Conservation (phyloP, 441 rosid species). For the Eruca vesicaria region DNA sequence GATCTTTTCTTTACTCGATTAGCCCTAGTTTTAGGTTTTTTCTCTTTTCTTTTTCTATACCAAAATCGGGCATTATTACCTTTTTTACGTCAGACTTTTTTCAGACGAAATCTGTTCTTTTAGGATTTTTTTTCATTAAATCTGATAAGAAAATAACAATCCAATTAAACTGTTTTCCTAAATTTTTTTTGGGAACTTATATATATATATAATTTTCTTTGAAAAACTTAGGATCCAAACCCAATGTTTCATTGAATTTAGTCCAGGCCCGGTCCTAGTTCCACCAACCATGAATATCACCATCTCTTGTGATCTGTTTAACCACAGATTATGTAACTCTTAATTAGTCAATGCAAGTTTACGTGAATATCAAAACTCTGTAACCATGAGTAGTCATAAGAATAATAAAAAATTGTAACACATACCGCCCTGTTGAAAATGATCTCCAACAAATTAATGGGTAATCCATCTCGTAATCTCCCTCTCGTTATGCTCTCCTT, state of each 20-base stretch:
- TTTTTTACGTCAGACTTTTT: background rate
- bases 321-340: too few relatives aligned
- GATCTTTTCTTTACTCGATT: conserved; percentile 14
- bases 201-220: too few relatives aligned
- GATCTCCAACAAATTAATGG: conserved; percentile 91
- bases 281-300: too few relatives aligned
- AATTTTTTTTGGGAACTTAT: too few relatives aligned
- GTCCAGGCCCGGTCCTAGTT: too few relatives aligned
- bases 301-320: too few relatives aligned
- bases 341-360: too few relatives aligned
- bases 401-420: conserved; percentile 72
- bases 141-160: background rate
- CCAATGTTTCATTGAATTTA: too few relatives aligned
- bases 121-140: background rate
- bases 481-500: conserved; percentile 93
- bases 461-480: conserved; percentile 86
- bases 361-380: too few relatives aligned
- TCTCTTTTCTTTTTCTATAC: conserved; percentile 8
- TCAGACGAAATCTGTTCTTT: background rate
- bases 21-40: conserved; percentile 13
- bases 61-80: background rate
- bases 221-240: too few relatives aligned
- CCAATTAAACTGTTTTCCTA: too few relatives aligned
- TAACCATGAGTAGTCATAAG: too few relatives aligned
- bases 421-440: conserved; percentile 88